Percentiles rank a stretch among this genome's conserved stretches.
Conservation (phyloP, 2,329 filamentous ascomycete genomes). For the Colletotrichum filicis region DNA sequence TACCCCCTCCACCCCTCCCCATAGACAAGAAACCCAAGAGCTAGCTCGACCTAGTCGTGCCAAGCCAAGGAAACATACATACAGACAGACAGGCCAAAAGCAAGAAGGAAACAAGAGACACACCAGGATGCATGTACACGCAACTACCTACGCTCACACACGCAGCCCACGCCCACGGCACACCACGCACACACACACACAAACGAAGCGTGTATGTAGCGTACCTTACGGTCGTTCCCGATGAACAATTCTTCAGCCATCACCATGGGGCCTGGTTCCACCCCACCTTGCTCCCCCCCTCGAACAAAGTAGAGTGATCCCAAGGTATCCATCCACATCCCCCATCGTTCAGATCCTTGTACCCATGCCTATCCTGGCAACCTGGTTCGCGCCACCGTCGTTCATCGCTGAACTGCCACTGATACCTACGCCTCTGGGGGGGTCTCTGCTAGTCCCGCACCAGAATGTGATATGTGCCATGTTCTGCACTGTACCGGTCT, state of each 20-base stretch:
- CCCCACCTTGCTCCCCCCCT: slow-evolving; percentile 21
- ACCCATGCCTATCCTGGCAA: slow-evolving; percentile 22
- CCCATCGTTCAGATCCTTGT: slow-evolving; percentile 27
- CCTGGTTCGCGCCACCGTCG: slow-evolving; percentile 30
- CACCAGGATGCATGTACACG: slow-evolving; percentile 10
- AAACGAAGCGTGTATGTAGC: neutral
- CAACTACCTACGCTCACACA: neutral
- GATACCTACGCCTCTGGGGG: slow-evolving; percentile 6
- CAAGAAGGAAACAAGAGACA: slow-evolving; percentile 1
- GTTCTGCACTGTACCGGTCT: slow-evolving; percentile 31
- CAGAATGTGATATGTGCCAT: slow-evolving; percentile 25
- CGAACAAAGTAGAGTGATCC: slow-evolving; percentile 9
- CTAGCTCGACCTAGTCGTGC: neutral
- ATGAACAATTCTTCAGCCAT: slow-evolving; percentile 36
- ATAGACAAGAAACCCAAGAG: neutral
- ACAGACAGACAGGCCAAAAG: slow-evolving; percentile 1
- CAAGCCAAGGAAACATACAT: neutral
- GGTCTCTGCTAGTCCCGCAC: slow-evolving; percentile 29
- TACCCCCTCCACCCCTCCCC: neutral
- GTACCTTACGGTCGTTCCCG: slow-evolving; percentile 23
- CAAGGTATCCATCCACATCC: slow-evolving; percentile 16
- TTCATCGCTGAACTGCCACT: slow-evolving; percentile 24
- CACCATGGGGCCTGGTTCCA: slow-evolving; percentile 20
- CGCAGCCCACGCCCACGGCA: neutral
- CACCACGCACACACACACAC: neutral